Evolutionary conservation across 2,329 filamentous ascomycete genomes (phyloP).

Genomic region (Chrysoporthe cubensis): DNA sequence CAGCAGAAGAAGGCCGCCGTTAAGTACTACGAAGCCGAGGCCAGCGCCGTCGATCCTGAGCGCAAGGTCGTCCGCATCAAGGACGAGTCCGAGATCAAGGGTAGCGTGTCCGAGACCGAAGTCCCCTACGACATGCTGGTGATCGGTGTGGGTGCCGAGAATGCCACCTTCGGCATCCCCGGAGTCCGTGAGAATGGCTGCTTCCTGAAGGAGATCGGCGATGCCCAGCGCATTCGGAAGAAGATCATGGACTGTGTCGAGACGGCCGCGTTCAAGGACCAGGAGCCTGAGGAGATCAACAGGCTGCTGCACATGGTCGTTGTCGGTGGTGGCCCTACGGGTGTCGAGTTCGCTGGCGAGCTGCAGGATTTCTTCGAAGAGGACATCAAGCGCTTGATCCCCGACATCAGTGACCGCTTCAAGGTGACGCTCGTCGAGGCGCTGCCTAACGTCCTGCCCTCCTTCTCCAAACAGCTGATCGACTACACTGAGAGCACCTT

Average conservation of each 20-base stretch:
- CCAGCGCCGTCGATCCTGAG: conserved; percentile 91
- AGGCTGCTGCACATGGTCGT: conserved; percentile 98
- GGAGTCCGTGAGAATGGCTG: conserved; percentile 94
- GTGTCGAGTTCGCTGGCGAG: conserved; percentile 98
- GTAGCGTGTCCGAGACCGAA: conserved; percentile 78
- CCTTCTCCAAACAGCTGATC: conserved; percentile 98
- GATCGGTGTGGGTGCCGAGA: conserved; percentile 95
- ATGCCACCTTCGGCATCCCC: conserved; percentile 96
- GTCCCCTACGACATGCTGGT: conserved; percentile 98
- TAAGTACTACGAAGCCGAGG: conserved; percentile 98
- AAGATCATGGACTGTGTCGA: conserved; percentile 99
- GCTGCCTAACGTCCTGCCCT: conserved; percentile 92
- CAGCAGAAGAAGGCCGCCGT: conserved; percentile 92
- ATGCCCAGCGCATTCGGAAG: conserved; percentile 95
- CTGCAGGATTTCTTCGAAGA: conserved; percentile 99
- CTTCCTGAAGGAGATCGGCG: conserved; percentile 97
- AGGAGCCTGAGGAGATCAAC: conserved; percentile 83
- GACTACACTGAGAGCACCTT: conserved; percentile 99
- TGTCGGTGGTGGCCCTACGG: conserved; percentile 89
- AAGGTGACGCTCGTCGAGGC: conserved; percentile 97
- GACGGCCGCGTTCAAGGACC: conserved; percentile 97
- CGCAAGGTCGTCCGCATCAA: conserved; percentile 86
- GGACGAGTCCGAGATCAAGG: conserved; percentile 93
- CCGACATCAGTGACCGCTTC: conserved; percentile 93
- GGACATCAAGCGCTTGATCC: conserved; percentile 97